These are phyloP conservation scores for Fusarium drepaniforme DNA, from an alignment of 2,329 filamentous ascomycete species.

Conservation along the genomic window DNA sequence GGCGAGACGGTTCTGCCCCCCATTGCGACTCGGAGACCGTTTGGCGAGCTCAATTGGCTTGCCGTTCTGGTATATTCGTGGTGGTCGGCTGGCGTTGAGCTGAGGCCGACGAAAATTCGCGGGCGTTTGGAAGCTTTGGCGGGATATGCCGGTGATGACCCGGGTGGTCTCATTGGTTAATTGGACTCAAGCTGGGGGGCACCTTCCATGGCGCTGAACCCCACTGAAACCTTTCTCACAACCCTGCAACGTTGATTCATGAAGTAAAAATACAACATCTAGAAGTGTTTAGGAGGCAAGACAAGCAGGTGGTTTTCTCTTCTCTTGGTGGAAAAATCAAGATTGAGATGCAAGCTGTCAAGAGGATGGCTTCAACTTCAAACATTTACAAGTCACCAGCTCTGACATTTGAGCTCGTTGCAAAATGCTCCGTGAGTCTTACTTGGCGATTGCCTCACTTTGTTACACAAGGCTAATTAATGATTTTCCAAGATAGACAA, in stretches of 20 bases:
- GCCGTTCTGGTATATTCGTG: constrained; percentile 36
- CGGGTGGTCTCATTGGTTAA: constrained; percentile 41
- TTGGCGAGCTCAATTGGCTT: constrained; percentile 48
- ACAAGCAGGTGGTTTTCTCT: constrained; percentile 3
- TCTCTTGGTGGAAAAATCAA: not conserved
- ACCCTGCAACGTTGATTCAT: constrained; percentile 20
- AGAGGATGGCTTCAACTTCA: constrained; percentile 61
- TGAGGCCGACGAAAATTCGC: constrained; percentile 48
- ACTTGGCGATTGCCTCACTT: constrained; percentile 23
- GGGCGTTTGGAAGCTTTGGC: constrained; percentile 33
- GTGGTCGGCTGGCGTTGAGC: constrained; percentile 31
- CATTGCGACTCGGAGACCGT: constrained; percentile 48
- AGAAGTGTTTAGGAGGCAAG: constrained; percentile 18
- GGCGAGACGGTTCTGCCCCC: constrained; percentile 62
- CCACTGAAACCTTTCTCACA: constrained; percentile 40
- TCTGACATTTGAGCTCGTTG: constrained; percentile 82
- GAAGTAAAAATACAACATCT: constrained; percentile 19
- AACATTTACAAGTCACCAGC: constrained; percentile 71
- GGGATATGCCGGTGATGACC: constrained; percentile 49
- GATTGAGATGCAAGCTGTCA: constrained; percentile 47
- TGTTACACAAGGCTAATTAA: constrained; percentile 30
- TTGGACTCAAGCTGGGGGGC: constrained; percentile 11
- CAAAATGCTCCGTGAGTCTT: constrained; percentile 80
- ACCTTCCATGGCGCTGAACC: constrained; percentile 16
- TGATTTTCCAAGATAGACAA: constrained; percentile 72